phyloP scores from a whole-genome alignment of 2,329 filamentous ascomycete species.

The Aspergillus sp. region DNA sequence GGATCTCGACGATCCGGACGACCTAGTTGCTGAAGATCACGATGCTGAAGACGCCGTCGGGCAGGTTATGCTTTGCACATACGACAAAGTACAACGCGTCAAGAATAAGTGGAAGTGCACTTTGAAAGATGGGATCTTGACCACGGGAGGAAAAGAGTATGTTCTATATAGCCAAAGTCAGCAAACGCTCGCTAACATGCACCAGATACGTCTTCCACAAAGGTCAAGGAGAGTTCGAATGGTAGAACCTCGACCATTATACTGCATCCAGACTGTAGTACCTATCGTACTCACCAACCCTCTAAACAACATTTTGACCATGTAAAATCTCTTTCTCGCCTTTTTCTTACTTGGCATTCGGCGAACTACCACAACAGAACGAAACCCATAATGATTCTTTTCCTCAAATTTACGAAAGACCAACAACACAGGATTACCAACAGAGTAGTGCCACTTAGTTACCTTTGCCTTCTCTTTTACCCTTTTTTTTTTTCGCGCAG shows the following conservation, averaged over 20 bases:
- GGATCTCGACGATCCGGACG: slow-evolving; percentile 92
- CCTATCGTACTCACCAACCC: not conserved
- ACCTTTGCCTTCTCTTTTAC: slow-evolving; percentile 12
- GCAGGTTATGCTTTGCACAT: slow-evolving; percentile 97
- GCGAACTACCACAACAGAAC: not conserved
- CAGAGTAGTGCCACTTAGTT: not conserved
- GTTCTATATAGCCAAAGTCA: slow-evolving; percentile 33
- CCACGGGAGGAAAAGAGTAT: slow-evolving; percentile 87
- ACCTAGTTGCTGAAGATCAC: slow-evolving; percentile 79
- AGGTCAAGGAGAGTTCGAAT: slow-evolving; percentile 95
- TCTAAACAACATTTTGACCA: not conserved
- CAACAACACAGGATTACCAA: not conserved
- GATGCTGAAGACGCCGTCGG: slow-evolving; percentile 83
- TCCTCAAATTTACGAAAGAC: not conserved
- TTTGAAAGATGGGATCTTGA: slow-evolving; percentile 93
- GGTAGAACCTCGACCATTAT: slow-evolving; percentile 61
- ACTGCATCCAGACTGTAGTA: not conserved
- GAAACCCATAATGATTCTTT: slow-evolving; percentile 6
- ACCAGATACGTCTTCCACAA: slow-evolving; percentile 91
- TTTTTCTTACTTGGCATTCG: not conserved
- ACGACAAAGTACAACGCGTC: slow-evolving; percentile 97
- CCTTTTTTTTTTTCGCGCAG: not conserved
- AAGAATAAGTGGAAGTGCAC: slow-evolving; percentile 99
- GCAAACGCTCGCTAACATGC: slow-evolving; percentile 29
- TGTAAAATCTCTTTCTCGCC: slow-evolving; percentile 15